Conservation (phyloP, 2,329 filamentous ascomycete genomes). For the Colletotrichum filicis region DNA sequence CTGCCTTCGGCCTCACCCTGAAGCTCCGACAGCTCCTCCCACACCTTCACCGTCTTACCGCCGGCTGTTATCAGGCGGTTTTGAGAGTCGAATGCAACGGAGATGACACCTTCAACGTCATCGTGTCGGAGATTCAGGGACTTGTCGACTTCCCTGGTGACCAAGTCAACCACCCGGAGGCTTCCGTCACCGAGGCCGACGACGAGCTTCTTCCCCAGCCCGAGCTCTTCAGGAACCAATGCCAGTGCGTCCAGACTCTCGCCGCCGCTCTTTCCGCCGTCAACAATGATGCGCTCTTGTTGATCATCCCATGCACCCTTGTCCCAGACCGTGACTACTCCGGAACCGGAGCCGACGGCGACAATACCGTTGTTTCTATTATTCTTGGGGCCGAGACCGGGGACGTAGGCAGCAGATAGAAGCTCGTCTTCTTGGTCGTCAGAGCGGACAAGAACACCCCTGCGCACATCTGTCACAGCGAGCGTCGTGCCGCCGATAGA, state of each 20-base stretch:
- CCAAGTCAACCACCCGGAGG: constrained; percentile 81
- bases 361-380: constrained; percentile 77
- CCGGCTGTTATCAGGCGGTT: constrained; percentile 92
- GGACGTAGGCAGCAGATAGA: constrained; percentile 82
- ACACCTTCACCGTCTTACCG: constrained; percentile 87
- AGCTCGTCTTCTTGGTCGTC: constrained; percentile 97
- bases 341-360: constrained; percentile 79
- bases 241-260: constrained; percentile 86
- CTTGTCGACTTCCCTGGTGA: constrained; percentile 75
- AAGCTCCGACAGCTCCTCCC: constrained; percentile 80
- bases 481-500: constrained; percentile 93
- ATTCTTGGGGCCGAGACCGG: constrained; percentile 76
- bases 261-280: constrained; percentile 69
- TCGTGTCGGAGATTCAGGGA: constrained; percentile 76
- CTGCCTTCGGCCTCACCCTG: constrained; percentile 62
- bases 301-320: constrained; percentile 95
- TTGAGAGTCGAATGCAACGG: constrained; percentile 83
- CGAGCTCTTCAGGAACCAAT: constrained; percentile 76
- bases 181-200: constrained; percentile 86
- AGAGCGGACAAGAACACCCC: constrained; percentile 86
- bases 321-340: constrained; percentile 93
- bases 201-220: constrained; percentile 78
- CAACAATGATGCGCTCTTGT: constrained; percentile 86
- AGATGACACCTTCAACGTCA: constrained; percentile 86
- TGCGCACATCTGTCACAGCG: constrained; percentile 87